A percentile compares a stretch with the other conserved stretches of the same genome.
Conservation (phyloP, 2,329 filamentous ascomycete genomes). For the Penicillium aurantiogriseum region DNA sequence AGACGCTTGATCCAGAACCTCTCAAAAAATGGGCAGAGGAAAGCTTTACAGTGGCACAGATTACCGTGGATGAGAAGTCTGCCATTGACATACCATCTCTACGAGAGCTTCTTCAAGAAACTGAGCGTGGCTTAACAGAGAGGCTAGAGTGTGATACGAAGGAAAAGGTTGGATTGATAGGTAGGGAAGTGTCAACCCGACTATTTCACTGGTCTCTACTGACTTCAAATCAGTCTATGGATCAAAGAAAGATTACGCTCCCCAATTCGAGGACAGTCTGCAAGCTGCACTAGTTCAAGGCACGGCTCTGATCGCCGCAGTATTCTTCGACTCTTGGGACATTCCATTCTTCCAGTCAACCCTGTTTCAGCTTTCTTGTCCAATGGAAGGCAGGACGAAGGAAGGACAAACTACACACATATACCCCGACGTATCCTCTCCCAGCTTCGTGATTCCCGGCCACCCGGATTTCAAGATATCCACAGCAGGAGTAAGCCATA, state of each 20-base stretch:
- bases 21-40: slow-evolving; percentile 70
- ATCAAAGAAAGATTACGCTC: slow-evolving; percentile 23
- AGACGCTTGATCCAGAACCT: slow-evolving; percentile 53
- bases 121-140: slow-evolving; percentile 15
- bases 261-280: slow-evolving; percentile 14
- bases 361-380: slow-evolving; percentile 22
- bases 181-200: slow-evolving; percentile 10
- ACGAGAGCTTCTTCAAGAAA: slow-evolving; percentile 10
- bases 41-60: slow-evolving; percentile 61
- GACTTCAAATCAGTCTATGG: slow-evolving; percentile 25
- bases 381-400: neutral
- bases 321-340: slow-evolving; percentile 25
- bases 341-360: neutral
- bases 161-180: slow-evolving; percentile 22
- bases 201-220: neutral
- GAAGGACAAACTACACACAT: slow-evolving; percentile 29
- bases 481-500: slow-evolving; percentile 63
- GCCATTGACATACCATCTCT: slow-evolving; percentile 15
- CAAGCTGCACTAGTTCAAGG: neutral
- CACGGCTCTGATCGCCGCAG: slow-evolving; percentile 8
- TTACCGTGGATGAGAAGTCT: slow-evolving; percentile 32
- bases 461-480: slow-evolving; percentile 52
- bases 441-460: slow-evolving; percentile 52
- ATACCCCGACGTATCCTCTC: slow-evolving; percentile 48
- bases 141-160: slow-evolving; percentile 27